These are phyloP conservation scores for Pseudevernia furfuracea DNA, from an alignment of 495 filamentous ascomycete genomes.

Conservation along the genomic window DNA sequence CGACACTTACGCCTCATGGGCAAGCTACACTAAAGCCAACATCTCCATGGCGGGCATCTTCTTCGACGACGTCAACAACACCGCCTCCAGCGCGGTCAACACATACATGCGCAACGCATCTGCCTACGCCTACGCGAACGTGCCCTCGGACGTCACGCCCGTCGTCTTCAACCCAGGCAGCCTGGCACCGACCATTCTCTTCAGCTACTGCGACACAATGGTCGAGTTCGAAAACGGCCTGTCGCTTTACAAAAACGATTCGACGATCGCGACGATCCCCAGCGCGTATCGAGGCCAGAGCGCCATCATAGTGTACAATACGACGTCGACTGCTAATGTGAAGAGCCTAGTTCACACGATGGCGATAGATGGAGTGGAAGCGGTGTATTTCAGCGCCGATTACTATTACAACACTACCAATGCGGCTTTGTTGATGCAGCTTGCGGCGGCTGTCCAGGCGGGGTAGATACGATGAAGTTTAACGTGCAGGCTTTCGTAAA, in stretches of 20 bases:
- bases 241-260: slow-evolving; percentile 1
- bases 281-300: slow-evolving; percentile 5
- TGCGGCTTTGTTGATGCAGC: background rate
- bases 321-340: slow-evolving; percentile 2
- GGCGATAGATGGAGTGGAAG: slow-evolving; percentile 10
- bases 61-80: slow-evolving; percentile 40
- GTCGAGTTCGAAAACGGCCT: slow-evolving; percentile 17
- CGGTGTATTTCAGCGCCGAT: slow-evolving; percentile 16
- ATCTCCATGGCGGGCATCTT: slow-evolving; percentile 41
- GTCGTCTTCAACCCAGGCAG: slow-evolving; percentile 23
- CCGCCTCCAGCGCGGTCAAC: background rate
- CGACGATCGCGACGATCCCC: slow-evolving; percentile 19
- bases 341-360: slow-evolving; percentile 19
- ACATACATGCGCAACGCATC: slow-evolving; percentile 15
- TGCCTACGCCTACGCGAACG: background rate
- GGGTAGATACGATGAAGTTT: no score
- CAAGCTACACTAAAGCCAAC: slow-evolving; percentile 26
- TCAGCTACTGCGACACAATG: slow-evolving; percentile 19
- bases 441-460: slow-evolving; percentile 16
- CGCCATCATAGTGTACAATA: slow-evolving; percentile 26
- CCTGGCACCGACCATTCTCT: slow-evolving; percentile 13
- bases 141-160: slow-evolving; percentile 11
- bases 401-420: background rate
- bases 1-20: slow-evolving; percentile 38
- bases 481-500: no score